Base-by-base conservation (phyloP, 495 filamentous ascomycete genomes). In the Aspergillus haitiensis region DNA sequence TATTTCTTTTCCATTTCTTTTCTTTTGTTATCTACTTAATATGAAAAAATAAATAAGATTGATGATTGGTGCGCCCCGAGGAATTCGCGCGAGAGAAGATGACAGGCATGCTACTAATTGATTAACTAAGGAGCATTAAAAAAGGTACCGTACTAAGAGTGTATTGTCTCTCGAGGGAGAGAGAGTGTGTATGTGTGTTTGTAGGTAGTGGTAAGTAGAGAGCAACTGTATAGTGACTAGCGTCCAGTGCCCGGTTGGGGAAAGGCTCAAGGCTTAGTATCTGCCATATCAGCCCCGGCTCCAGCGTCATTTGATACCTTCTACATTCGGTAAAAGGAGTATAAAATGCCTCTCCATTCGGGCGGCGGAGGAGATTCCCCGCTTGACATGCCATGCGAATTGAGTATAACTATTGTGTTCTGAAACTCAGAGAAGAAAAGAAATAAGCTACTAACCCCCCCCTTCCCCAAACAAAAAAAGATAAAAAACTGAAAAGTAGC, bases 11-110 rank as follows among this genome's bases (percentile, higher is more conserved):
- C 40, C 37, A 39, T 49, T 48, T 39, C 52, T 32, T 53, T 40
- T 52, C 48, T 40, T 42, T 39, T 40, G 52, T 59, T 48, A 48
- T 31, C 47, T 48, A 59, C 27, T 49, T 33, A 36, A 16, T n/a
- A n/a, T n/a, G n/a, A 18, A 54, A 32, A 50, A 54, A n/a, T 44
- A 42, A 40, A 12, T 31, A 42, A 53, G 40, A 47, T 47, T 40
- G 37, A 60, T 60, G 58, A 60, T 50, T 54, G 58, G 58, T 50
- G 48, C 54, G 42, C 40, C 58, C 21, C 21, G 3, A 27, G 21
- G 21, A 27, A 27, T 27, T 27, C 21, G 21, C 21, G 21, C 21
- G 21, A 1, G 3, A 27, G 21, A 27, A 3, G 3, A 27, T 27
- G 21, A 27, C 21, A 27, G 21, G 21, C 21, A 27, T 27, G 21